Evolutionary conservation across 164 flowering plant genomes (phyloP).

Genomic region (Santalum album): DNA sequence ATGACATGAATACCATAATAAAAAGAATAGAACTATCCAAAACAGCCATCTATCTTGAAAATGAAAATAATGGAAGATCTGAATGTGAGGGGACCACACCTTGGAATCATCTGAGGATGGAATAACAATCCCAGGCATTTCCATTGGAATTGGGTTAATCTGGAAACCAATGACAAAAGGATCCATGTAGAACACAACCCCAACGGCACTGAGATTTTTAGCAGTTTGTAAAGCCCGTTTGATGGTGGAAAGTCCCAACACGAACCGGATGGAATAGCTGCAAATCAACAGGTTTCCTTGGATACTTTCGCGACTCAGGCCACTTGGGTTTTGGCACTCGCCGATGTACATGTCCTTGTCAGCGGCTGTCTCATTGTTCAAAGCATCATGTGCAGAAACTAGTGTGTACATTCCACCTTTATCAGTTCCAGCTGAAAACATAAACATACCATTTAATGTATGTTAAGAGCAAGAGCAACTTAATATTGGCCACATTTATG

Average conservation of each 20-base stretch:
- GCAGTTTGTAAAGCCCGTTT: slow-evolving; percentile 79
- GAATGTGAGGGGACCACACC: slow-evolving; percentile 24
- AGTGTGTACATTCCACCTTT: slow-evolving; percentile 40
- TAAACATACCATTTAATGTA: background rate
- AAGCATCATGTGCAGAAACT: slow-evolving; percentile 71
- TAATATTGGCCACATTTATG: no score
- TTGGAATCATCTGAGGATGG: slow-evolving; percentile 85
- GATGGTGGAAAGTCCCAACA: slow-evolving; percentile 83
- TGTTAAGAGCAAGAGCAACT: no score
- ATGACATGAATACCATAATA: no score
- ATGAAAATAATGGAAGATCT: background rate
- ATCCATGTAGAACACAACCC: slow-evolving; percentile 90
- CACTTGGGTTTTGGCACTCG: slow-evolving; percentile 86
- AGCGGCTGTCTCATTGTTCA: slow-evolving; percentile 45
- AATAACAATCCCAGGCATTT: slow-evolving; percentile 72
- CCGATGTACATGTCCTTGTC: slow-evolving; percentile 58
- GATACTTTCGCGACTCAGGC: slow-evolving; percentile 42
- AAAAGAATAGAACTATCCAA: no score
- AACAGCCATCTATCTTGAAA: no score
- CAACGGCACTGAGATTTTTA: slow-evolving; percentile 74
- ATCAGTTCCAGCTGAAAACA: slow-evolving; percentile 68
- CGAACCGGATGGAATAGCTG: slow-evolving; percentile 89
- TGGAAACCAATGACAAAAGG: slow-evolving; percentile 89
- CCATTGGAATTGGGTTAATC: slow-evolving; percentile 88
- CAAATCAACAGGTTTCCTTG: slow-evolving; percentile 85